Conservation (phyloP, 345 rosid genomes). For the Streptanthus diversifolius region DNA sequence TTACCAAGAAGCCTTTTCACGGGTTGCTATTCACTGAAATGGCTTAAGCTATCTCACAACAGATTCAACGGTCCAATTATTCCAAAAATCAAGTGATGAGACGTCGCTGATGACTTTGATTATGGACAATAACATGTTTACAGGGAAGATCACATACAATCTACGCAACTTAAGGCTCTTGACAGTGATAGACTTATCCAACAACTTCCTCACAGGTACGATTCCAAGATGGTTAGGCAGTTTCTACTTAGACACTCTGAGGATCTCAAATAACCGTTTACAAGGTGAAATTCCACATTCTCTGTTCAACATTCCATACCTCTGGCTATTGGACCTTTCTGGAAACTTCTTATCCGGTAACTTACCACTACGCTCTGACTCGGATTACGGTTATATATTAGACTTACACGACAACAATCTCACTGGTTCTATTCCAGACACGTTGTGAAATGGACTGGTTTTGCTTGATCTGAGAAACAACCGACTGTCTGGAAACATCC, state of each 20-base stretch:
- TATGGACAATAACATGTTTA: conserved; percentile 22
- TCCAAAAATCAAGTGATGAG: not conserved
- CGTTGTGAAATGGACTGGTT: not conserved
- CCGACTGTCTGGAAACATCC: conserved; percentile 8
- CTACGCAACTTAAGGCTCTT: conserved; percentile 13
- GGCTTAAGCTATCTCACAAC: conserved; percentile 28
- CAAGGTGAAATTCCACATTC: conserved; percentile 10
- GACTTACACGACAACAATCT: conserved; percentile 18
- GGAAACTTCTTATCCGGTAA: conserved; percentile 13
- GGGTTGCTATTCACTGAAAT: not conserved
- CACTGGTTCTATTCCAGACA: conserved; percentile 16
- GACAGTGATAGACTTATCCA: conserved; percentile 13
- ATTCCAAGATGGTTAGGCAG: conserved; percentile 23
- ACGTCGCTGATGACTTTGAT: conserved; percentile 6
- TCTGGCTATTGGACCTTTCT: conserved; percentile 24
- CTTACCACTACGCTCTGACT: not conserved
- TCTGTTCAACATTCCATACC: conserved; percentile 17
- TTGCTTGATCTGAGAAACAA: conserved; percentile 24
- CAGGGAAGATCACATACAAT: conserved; percentile 10
- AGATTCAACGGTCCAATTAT: conserved; percentile 9
- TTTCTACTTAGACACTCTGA: conserved; percentile 1
- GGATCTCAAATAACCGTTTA: conserved; percentile 10
- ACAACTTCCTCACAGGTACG: conserved; percentile 18
- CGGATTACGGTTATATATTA: conserved; percentile 12
- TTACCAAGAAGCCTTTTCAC: conserved; percentile 16